Percentiles rank a stretch among this genome's conserved stretches.
These are phyloP conservation scores for Cyathus striatus DNA, from an alignment of 768 basidiomycete genomes.

Conservation along the genomic window DNA sequence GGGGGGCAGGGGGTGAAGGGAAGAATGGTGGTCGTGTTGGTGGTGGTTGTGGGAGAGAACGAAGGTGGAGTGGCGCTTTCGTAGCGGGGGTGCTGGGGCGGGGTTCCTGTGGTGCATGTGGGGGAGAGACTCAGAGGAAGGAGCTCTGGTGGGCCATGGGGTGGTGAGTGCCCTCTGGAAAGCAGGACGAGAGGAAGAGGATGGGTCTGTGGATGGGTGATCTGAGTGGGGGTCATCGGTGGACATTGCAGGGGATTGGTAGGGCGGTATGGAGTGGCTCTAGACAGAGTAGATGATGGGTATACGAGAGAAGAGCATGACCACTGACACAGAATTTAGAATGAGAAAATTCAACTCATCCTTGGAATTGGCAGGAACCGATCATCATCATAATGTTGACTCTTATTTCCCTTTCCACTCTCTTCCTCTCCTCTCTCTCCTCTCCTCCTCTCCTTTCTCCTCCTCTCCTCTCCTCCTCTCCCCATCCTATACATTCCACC, in stretches of 20 bases:
- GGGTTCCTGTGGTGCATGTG: neutral
- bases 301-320: too few species aligned
- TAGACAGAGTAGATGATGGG: neutral
- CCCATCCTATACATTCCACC: too few species aligned
- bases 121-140: constrained; percentile 15
- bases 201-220: neutral
- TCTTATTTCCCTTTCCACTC: too few species aligned
- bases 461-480: too few species aligned
- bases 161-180: neutral
- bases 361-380: too few species aligned
- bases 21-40: constrained; percentile 11
- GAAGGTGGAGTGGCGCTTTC: constrained; percentile 14
- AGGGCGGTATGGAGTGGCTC: neutral
- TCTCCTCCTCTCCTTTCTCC: too few species aligned
- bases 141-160: constrained; percentile 7
- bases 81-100: neutral
- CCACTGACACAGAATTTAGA: too few species aligned
- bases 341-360: too few species aligned
- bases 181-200: neutral
- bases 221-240: neutral
- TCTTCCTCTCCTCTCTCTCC: too few species aligned
- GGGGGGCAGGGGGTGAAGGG: constrained; percentile 16
- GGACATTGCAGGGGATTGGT: neutral
- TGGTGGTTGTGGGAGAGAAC: constrained; percentile 11
- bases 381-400: too few species aligned